A percentile compares a stretch with the other conserved stretches of the same genome.
Conservation (phyloP, 176 grass and related monocot species). For the Avena insularis region DNA sequence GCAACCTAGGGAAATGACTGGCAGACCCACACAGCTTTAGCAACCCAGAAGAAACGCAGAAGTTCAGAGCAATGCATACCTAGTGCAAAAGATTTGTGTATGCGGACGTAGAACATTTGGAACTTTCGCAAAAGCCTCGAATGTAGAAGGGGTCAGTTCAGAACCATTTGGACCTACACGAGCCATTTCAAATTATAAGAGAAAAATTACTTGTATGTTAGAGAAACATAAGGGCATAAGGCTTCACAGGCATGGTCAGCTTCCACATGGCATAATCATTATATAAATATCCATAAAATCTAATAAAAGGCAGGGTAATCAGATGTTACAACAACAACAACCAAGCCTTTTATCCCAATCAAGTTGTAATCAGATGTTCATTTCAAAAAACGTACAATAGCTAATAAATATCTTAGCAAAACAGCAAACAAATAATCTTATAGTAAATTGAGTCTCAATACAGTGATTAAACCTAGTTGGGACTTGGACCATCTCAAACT, state of each 20-base stretch:
- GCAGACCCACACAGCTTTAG: constrained; percentile 9
- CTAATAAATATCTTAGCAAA: not conserved
- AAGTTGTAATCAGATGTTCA: not conserved
- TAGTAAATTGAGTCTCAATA: not conserved
- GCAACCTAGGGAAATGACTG: constrained; percentile 26
- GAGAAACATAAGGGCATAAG: constrained; percentile 35
- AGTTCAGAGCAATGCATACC: constrained; percentile 45
- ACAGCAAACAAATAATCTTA: constrained; percentile 16
- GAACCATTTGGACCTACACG: constrained; percentile 83
- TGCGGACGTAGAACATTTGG: constrained; percentile 84
- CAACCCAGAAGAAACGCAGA: constrained; percentile 6
- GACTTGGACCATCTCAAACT: constrained; percentile 3
- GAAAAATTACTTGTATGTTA: not conserved
- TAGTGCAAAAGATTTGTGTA: constrained; percentile 96
- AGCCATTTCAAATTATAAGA: constrained; percentile 48
- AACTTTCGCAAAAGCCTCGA: constrained; percentile 98
- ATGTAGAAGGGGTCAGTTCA: constrained; percentile 67
- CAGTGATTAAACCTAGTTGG: constrained; percentile 10
- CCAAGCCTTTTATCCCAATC: too few relatives aligned
- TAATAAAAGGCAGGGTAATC: constrained; percentile 9
- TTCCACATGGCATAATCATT: constrained; percentile 6
- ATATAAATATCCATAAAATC: constrained; percentile 43
- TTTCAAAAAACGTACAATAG: constrained; percentile 22
- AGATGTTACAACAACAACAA: not conserved
- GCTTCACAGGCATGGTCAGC: not conserved